Conservation (phyloP, 805 yeast species). For the Ogataea trehaloabstinens region DNA sequence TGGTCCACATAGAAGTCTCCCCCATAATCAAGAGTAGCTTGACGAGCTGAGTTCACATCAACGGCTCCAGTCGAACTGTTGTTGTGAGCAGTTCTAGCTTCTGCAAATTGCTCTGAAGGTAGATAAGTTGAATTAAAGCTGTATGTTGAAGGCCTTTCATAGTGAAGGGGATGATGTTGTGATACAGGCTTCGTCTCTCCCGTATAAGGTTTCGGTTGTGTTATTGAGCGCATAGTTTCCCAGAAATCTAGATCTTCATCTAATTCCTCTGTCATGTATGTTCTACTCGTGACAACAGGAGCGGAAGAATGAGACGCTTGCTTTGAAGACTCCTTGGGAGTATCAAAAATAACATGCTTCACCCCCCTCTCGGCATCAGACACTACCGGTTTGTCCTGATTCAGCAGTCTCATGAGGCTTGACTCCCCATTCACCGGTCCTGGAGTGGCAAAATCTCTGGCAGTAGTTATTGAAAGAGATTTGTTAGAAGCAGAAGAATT, state of each 20-base stretch:
- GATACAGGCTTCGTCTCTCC: conserved; percentile 41
- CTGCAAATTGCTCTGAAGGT: conserved; percentile 1
- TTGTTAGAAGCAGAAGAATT: conserved; percentile 54
- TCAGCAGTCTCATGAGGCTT: conserved; percentile 45
- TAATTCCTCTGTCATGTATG: conserved; percentile 39
- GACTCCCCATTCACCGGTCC: conserved; percentile 30
- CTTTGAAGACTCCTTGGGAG: background rate
- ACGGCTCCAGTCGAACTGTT: conserved; percentile 4
- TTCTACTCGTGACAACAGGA: conserved; percentile 1
- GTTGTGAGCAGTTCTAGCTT: background rate
- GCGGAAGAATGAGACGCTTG: background rate
- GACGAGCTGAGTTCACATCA: conserved; percentile 3
- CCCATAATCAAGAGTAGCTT: conserved; percentile 2
- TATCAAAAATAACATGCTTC: background rate
- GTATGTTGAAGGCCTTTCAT: conserved; percentile 27
- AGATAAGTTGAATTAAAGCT: conserved; percentile 3
- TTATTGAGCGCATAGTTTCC: conserved; percentile 63
- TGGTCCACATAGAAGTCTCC: conserved; percentile 21
- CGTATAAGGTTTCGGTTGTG: conserved; percentile 37
- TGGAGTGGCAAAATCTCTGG: conserved; percentile 11
- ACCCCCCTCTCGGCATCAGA: conserved; percentile 12
- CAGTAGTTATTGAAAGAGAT: conserved; percentile 20
- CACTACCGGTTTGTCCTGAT: conserved; percentile 23
- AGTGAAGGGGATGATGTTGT: conserved; percentile 54
- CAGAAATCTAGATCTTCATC: conserved; percentile 70